A percentile compares a stretch with the other conserved stretches of the same genome.
phyloP scores from a whole-genome alignment of 1,284 basidiomycete species.

The Lentinus polychrous region DNA sequence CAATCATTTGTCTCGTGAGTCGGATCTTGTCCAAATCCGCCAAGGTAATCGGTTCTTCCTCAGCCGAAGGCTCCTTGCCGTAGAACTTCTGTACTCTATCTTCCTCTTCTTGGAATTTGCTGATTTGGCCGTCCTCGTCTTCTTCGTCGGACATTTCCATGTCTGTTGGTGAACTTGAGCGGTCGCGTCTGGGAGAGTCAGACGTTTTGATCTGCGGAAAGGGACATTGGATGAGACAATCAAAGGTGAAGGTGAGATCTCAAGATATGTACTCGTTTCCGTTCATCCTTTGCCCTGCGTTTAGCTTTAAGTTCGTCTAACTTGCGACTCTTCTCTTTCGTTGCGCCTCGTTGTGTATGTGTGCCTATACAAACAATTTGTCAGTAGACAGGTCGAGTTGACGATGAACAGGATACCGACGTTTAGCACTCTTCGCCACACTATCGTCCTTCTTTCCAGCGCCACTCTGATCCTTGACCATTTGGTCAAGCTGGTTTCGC shows the following conservation, averaged over 20 bases:
- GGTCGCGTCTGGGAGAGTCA: conserved; percentile 56
- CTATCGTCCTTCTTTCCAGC: conserved; percentile 39
- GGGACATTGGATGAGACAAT: conserved; percentile 3
- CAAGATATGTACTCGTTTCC: conserved; percentile 47
- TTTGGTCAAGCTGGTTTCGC: conserved; percentile 66
- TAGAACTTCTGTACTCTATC: conserved; percentile 52
- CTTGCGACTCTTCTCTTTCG: conserved; percentile 77
- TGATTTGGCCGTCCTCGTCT: conserved; percentile 70
- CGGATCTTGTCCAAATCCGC: conserved; percentile 53
- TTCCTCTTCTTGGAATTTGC: conserved; percentile 60
- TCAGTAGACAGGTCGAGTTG: not conserved
- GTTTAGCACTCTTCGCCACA: conserved; percentile 69
- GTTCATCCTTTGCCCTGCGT: conserved; percentile 75
- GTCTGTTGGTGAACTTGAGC: conserved; percentile 69
- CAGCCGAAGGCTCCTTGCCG: conserved; percentile 34
- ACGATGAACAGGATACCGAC: conserved; percentile 31
- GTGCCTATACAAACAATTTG: conserved; percentile 39
- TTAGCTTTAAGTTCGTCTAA: conserved; percentile 80
- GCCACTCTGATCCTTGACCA: conserved; percentile 63
- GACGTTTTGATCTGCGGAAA: conserved; percentile 32
- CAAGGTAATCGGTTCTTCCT: conserved; percentile 47
- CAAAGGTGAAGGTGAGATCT: not conserved
- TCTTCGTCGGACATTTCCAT: conserved; percentile 74
- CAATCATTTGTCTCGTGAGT: conserved; percentile 57
- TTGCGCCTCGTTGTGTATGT: conserved; percentile 72